Evolutionary conservation across 768 basidiomycete genomes (phyloP), one percentile per base, ranked within the genome.

Genomic region (Cystofilobasidium macerans): DNA sequence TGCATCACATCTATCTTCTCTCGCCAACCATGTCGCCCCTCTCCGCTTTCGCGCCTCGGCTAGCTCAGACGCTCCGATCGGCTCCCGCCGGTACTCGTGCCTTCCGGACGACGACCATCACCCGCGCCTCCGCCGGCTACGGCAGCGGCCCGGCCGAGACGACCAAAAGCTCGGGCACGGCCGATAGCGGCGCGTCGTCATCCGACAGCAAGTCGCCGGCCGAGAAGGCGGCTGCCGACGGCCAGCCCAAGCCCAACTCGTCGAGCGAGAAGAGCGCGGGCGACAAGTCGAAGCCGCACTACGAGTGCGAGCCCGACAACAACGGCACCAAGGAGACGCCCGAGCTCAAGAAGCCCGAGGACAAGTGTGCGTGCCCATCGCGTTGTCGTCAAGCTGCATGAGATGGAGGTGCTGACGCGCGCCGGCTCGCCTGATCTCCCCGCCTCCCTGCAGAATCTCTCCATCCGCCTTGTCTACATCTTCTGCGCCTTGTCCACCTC

Each of bases 341-440:
- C n/a, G 28, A 51, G 62, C 53, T 62, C 35, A 45, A 47, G 42
- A 62, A 62, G 62, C 62, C 62, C 16, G 62, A 62, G 48, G 62
- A 62, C 62, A 62, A 62, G 45, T 22, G 43, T 45, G 36, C 28
- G 45, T 45, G 38, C 58, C 22, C 16, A 16, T 22, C 58, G 20
- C 9, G 45, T 22, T 47, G 26, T n/a, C n/a, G n/a, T n/a, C n/a
- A n/a, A n/a, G n/a, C n/a, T n/a, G n/a, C n/a, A n/a, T n/a, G n/a
- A n/a, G n/a, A n/a, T 54, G 3, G 51, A 32, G 28, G 22, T 13
- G 7, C 3, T 13, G 16, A 16, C 38, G 38, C 7, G 16, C 14
- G 42, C 42, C 22, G 42, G 22, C 42, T 14, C 16, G 38, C 38
- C 38, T 40, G 38, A 40, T 8, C 42, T 14, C 4, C 42, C 42